Base-by-base conservation (phyloP, 306 rosid genomes). In the Cucumis hystrix region DNA sequence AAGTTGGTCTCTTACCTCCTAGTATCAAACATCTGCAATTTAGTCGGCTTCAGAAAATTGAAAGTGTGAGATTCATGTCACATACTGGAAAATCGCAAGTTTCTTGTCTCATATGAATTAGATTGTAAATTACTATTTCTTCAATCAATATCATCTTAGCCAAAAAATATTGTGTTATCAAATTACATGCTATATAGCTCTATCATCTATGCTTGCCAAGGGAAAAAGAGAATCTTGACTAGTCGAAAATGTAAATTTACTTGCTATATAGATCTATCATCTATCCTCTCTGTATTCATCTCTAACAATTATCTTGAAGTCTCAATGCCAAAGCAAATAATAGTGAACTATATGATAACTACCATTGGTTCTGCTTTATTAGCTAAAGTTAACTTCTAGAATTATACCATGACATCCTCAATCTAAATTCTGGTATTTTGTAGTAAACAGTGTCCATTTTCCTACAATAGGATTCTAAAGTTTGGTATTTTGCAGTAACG, bases 1-100 rank as follows among this genome's bases (percentile, higher is more conserved):
- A 87, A 82, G 92, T 92, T 67, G 87, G 88, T 80, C 88, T 92
- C 74, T 77, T 90, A 64, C 97, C 96, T 67, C 93, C 96, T 10
- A 87, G 91, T 84, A 71, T 87, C 80, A 90, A 87, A 79, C 88
- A 88, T 82, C 73, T 92, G 41, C 91, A 87, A 83, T 87, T 92
- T 49, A 88, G 89, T 54, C 87, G 91, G 39, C 90, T 92, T 83
- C 86, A 87, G 51, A 88, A 84, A 83, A 92, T 90, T 41, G 97
- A 96, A 59, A 78, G 80, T 7, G 43, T 45, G 39, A 20, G 15
- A 37, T 12, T 28, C 5, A 3, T 33, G 23, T 49, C 25, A 4
- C 7, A 2, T 20, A 21, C 57, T 35, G 62, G 2, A 21, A 47
- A 51, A 35, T 73, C 15, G 1, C 5, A 21, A 69, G 57, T 20